phyloP scores from a whole-genome alignment of 441 rosid genomes.

The Mallotus repandus region DNA sequence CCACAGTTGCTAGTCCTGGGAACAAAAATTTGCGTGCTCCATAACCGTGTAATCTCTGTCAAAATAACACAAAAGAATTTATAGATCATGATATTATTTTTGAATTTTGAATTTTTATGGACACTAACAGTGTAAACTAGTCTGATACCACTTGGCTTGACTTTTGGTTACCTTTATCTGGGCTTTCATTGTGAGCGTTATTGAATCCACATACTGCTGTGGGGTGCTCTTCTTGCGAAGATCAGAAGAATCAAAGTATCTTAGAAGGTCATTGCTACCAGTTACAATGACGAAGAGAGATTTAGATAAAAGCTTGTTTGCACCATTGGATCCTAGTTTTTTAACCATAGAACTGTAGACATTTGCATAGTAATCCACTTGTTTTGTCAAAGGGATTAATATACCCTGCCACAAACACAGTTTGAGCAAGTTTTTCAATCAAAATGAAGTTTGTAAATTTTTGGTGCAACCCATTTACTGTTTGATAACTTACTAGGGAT shows the following conservation, averaged over 20 bases:
- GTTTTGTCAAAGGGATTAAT: conserved; percentile 48
- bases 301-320: conserved; percentile 40
- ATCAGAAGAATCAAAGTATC: conserved; percentile 41
- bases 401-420: conserved; percentile 28
- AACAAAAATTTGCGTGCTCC: conserved; percentile 63
- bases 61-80: neutral
- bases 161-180: conserved; percentile 47
- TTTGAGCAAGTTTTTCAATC: neutral
- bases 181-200: conserved; percentile 47
- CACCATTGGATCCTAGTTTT: conserved; percentile 37
- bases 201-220: conserved; percentile 40
- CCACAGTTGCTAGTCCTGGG: conserved; percentile 47
- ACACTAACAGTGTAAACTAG: too few species aligned
- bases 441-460: neutral
- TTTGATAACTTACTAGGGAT: conserved; percentile 36
- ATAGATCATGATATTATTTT: neutral
- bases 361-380: conserved; percentile 42
- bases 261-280: conserved; percentile 71
- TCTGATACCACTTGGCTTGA: too few species aligned
- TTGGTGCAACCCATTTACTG: neutral
- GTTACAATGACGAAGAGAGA: conserved; percentile 51
- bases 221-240: conserved; percentile 40
- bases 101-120: too few species aligned
- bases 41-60: conserved; percentile 46
- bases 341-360: conserved; percentile 34